Evolutionary conservation across 2,329 filamentous ascomycete species (phyloP).

Genomic region (Cadophora sp.): DNA sequence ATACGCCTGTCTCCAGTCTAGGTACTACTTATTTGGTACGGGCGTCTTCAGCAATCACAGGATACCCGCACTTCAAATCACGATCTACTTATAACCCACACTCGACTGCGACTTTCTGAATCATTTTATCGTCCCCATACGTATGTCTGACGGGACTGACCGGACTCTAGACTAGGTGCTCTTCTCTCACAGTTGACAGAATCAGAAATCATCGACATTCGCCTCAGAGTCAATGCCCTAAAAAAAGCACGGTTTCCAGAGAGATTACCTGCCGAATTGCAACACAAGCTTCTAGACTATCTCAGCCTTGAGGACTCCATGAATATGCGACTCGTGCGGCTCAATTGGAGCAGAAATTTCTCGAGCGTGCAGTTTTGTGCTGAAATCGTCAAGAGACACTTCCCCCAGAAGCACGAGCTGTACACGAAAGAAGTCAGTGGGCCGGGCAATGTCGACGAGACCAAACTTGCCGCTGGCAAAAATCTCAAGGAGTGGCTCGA

Average conservation of each 20-base stretch:
- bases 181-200: constrained; percentile 27
- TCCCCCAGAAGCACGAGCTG: constrained; percentile 21
- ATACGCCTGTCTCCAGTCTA: neutral
- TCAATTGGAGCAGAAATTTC: constrained; percentile 35
- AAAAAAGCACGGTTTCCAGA: constrained; percentile 27
- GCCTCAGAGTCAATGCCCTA: constrained; percentile 26
- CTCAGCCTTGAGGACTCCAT: constrained; percentile 38
- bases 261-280: constrained; percentile 35
- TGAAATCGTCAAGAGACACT: constrained; percentile 30
- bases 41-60: neutral
- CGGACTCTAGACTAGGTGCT: constrained; percentile 28
- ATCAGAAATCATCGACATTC: constrained; percentile 31
- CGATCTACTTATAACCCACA: neutral
- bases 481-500: constrained; percentile 22
- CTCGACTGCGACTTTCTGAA: neutral
- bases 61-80: neutral
- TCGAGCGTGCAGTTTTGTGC: constrained; percentile 28
- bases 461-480: neutral
- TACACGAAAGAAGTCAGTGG: neutral
- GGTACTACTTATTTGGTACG: neutral
- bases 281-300: constrained; percentile 28
- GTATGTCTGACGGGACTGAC: constrained; percentile 7
- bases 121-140: neutral
- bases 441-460: neutral
- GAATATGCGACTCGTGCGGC: constrained; percentile 34